A percentile compares a stretch with the other conserved stretches of the same genome.
Evolutionary conservation across 2,329 filamentous ascomycete species (phyloP).

Genomic region (Arthroderma uncinatum): DNA sequence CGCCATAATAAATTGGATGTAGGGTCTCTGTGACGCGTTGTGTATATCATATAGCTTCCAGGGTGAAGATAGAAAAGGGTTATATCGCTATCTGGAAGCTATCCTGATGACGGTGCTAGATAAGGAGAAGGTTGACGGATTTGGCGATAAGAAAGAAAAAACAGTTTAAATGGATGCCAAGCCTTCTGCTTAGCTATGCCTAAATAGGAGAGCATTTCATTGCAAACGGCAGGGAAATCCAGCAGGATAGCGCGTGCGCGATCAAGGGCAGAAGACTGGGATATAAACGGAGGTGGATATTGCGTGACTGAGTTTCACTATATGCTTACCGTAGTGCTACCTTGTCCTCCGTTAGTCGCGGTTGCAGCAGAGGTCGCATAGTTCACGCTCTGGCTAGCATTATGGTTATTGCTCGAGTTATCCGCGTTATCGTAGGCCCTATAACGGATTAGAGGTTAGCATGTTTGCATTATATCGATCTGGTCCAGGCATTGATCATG

Average conservation of each 20-base stretch:
- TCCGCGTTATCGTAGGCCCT: conserved; percentile 12
- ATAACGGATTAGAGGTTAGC: background rate
- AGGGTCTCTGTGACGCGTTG: background rate
- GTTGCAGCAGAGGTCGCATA: conserved; percentile 55
- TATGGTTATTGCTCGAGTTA: conserved; percentile 23
- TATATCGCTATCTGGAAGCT: conserved; percentile 8
- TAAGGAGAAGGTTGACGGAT: conserved; percentile 29
- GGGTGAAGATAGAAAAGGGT: conserved; percentile 14
- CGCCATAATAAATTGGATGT: conserved; percentile 28
- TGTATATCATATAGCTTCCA: conserved; percentile 7
- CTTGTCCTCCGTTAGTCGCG: conserved; percentile 53
- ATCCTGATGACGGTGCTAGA: conserved; percentile 1
- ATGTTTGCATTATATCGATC: background rate
- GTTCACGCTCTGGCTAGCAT: conserved; percentile 45
- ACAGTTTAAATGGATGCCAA: conserved; percentile 23
- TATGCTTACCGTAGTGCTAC: conserved; percentile 35
- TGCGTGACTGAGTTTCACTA: conserved; percentile 14
- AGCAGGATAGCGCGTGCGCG: conserved; percentile 7
- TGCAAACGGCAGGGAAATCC: background rate
- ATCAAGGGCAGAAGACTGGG: background rate
- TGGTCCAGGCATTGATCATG: background rate
- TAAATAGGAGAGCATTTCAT: conserved; percentile 13
- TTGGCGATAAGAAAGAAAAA: conserved; percentile 39
- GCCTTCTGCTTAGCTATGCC: conserved; percentile 19
- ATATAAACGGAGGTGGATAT: background rate